These are phyloP conservation scores for Mitragyna speciosa DNA, from an alignment of 257 asterid genomes.

Conservation along the genomic window DNA sequence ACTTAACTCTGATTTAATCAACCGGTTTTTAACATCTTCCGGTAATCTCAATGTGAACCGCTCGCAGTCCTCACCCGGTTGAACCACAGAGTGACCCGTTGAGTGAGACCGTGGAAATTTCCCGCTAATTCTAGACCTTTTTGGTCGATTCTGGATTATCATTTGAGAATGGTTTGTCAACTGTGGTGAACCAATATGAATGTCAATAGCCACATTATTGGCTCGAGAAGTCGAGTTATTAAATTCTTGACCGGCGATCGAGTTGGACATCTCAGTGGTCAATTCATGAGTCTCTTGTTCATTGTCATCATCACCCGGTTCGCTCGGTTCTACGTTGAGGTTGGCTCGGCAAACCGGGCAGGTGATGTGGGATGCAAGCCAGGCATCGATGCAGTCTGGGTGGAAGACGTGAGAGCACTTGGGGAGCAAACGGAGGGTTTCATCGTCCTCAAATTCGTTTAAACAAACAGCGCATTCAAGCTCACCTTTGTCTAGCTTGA, in stretches of 20 bases:
- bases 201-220: conserved; percentile 11
- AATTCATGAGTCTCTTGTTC: conserved; percentile 1
- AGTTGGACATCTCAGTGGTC: neutral
- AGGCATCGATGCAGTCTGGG: conserved; percentile 46
- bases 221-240: neutral
- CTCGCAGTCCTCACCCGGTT: conserved; percentile 26
- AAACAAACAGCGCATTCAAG: conserved; percentile 46
- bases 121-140: neutral
- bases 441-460: conserved; percentile 37
- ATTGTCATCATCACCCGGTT: neutral
- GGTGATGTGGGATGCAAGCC: conserved; percentile 50
- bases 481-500: conserved; percentile 25
- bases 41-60: conserved; percentile 43
- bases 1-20: conserved; percentile 24
- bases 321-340: conserved; percentile 25
- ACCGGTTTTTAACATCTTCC: conserved; percentile 21
- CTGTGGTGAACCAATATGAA: conserved; percentile 20
- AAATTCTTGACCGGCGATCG: neutral
- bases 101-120: conserved; percentile 33
- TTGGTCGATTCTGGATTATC: neutral
- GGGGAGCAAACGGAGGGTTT: conserved; percentile 39
- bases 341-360: conserved; percentile 63
- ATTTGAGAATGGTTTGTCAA: conserved; percentile 5
- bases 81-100: conserved; percentile 36
- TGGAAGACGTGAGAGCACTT: conserved; percentile 45